Evolutionary conservation across 1,284 basidiomycete genomes (phyloP).

Genomic region (Cryptococcus wingfieldii): DNA sequence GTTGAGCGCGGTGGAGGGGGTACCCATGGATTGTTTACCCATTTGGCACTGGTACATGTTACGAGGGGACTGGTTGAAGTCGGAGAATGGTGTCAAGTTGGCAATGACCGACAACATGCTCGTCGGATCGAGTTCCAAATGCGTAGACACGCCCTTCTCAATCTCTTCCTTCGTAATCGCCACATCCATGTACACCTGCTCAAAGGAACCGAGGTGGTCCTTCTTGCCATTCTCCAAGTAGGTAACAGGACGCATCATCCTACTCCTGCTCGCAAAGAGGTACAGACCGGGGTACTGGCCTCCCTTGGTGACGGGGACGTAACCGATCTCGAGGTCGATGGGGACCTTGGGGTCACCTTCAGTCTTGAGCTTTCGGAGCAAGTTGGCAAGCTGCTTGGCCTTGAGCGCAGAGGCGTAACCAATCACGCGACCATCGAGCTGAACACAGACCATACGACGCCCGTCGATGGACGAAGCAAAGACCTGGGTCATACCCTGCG

Average conservation of each 20-base stretch:
- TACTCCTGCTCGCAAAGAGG: slow-evolving; percentile 78
- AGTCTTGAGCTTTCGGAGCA: slow-evolving; percentile 92
- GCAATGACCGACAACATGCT: slow-evolving; percentile 81
- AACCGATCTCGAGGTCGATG: slow-evolving; percentile 91
- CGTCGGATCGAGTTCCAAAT: slow-evolving; percentile 91
- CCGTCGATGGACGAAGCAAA: slow-evolving; percentile 75
- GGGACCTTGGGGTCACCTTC: slow-evolving; percentile 78
- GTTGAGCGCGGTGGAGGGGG: slow-evolving; percentile 83
- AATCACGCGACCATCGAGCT: slow-evolving; percentile 90
- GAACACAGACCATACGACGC: slow-evolving; percentile 75
- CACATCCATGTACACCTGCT: slow-evolving; percentile 99
- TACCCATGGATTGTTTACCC: slow-evolving; percentile 99
- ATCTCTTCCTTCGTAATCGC: slow-evolving; percentile 88
- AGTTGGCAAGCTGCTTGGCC: slow-evolving; percentile 73
- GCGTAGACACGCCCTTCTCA: slow-evolving; percentile 73
- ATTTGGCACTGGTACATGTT: slow-evolving; percentile 76
- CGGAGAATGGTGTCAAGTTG: slow-evolving; percentile 66
- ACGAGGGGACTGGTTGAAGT: slow-evolving; percentile 80
- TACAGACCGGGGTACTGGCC: slow-evolving; percentile 97
- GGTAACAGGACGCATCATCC: slow-evolving; percentile 99
- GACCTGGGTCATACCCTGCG: slow-evolving; percentile 91
- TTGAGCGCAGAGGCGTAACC: slow-evolving; percentile 85
- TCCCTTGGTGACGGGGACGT: slow-evolving; percentile 81
- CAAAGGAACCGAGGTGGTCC: slow-evolving; percentile 93
- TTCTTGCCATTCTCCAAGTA: slow-evolving; percentile 78